Percentiles rank a stretch among this genome's conserved stretches.
Conservation (phyloP, 441 rosid species). For the Gossypium laxum region DNA sequence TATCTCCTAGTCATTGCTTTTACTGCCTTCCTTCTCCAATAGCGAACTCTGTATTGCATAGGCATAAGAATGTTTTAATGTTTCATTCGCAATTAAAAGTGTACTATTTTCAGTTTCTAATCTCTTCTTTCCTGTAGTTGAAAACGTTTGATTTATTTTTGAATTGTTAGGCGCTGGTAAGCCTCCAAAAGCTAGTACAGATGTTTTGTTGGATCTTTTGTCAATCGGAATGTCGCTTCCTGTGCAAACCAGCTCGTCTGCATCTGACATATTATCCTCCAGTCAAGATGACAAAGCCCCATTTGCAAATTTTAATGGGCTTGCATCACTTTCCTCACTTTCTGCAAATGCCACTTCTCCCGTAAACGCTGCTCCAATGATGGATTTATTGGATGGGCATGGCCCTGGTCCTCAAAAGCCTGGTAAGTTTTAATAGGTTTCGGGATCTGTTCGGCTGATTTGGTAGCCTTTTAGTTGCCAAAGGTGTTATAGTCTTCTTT, state of each 20-base stretch:
- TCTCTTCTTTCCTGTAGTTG: background rate
- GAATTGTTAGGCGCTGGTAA: slow-evolving; percentile 40
- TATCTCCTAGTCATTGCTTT: background rate
- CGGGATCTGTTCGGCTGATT: slow-evolving; percentile 6
- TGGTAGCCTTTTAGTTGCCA: background rate
- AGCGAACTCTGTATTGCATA: background rate
- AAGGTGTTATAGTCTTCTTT: slow-evolving; percentile 5
- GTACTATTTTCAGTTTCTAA: background rate
- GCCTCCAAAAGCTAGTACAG: slow-evolving; percentile 61
- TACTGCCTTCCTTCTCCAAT: background rate
- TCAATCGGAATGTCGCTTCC: slow-evolving; percentile 68
- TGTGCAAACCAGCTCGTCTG: slow-evolving; percentile 39
- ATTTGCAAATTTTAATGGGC: slow-evolving; percentile 34
- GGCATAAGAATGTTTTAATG: background rate
- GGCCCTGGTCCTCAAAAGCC: slow-evolving; percentile 42
- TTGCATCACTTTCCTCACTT: slow-evolving; percentile 34
- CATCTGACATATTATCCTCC: slow-evolving; percentile 47
- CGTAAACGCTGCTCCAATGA: slow-evolving; percentile 40
- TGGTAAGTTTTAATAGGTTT: slow-evolving; percentile 33
- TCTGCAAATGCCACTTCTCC: slow-evolving; percentile 33
- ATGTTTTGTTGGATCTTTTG: slow-evolving; percentile 73
- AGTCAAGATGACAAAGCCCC: slow-evolving; percentile 32
- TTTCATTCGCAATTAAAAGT: background rate
- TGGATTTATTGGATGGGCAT: slow-evolving; percentile 83
- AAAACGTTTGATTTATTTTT: background rate